A percentile compares a stretch with the other conserved stretches of the same genome.
phyloP scores from a whole-genome alignment of 805 yeast species.

The Millerago galiae region DNA sequence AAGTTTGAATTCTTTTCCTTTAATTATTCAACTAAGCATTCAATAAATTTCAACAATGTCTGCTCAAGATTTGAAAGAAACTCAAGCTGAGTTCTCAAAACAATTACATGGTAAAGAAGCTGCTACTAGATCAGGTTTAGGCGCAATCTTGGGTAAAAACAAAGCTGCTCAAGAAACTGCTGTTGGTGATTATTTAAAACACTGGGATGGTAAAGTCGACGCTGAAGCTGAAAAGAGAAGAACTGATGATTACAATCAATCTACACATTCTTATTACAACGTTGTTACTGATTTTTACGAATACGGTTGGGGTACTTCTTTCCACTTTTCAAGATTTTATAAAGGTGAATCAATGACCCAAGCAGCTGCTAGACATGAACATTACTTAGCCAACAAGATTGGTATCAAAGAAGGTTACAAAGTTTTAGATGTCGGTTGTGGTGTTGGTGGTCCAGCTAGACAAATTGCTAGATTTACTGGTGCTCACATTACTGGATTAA shows the following conservation, averaged over 20 bases:
- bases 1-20: neutral
- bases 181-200: slow-evolving; percentile 84
- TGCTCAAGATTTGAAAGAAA: slow-evolving; percentile 26
- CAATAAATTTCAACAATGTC: slow-evolving; percentile 7
- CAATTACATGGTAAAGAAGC: slow-evolving; percentile 78
- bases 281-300: slow-evolving; percentile 97
- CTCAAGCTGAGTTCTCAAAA: slow-evolving; percentile 61
- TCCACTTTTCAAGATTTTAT: slow-evolving; percentile 94
- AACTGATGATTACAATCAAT: slow-evolving; percentile 77
- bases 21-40: neutral
- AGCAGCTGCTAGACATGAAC: slow-evolving; percentile 96
- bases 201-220: slow-evolving; percentile 91
- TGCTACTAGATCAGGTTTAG: slow-evolving; percentile 60
- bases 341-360: slow-evolving; percentile 90
- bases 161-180: slow-evolving; percentile 78
- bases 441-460: slow-evolving; percentile 99
- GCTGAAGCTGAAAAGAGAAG: slow-evolving; percentile 65
- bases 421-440: slow-evolving; percentile 97
- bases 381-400: slow-evolving; percentile 84
- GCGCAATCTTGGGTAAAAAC: slow-evolving; percentile 74
- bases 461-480: slow-evolving; percentile 91
- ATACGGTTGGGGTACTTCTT: slow-evolving; percentile 98
- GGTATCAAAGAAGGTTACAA: slow-evolving; percentile 72
- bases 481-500: slow-evolving; percentile 80
- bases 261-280: slow-evolving; percentile 94